A percentile compares a stretch with the other conserved stretches of the same genome.
These are phyloP conservation scores for Rubia yunnanensis DNA, from an alignment of 257 asterid species.

Conservation along the genomic window DNA sequence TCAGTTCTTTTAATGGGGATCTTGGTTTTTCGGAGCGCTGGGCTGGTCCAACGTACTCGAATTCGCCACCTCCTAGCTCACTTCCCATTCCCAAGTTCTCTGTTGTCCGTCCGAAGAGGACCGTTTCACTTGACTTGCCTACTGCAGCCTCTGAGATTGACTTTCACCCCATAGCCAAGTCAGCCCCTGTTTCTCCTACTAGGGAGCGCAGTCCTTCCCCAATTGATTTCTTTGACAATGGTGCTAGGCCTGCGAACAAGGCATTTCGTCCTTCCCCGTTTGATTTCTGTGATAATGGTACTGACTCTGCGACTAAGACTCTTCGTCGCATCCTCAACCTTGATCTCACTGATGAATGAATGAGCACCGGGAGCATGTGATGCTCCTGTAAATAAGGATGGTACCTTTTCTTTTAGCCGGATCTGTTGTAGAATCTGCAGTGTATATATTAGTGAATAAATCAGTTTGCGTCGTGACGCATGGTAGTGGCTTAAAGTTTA, in stretches of 20 bases:
- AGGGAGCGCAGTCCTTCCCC: constrained; percentile 46
- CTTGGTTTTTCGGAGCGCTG: constrained; percentile 68
- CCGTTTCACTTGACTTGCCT: constrained; percentile 68
- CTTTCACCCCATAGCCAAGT: constrained; percentile 42
- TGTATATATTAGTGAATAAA: constrained; percentile 39
- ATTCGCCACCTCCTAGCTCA: constrained; percentile 94
- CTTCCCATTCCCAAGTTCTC: constrained; percentile 89
- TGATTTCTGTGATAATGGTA: constrained; percentile 29
- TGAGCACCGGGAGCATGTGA: constrained; percentile 23
- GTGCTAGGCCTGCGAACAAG: constrained; percentile 64
- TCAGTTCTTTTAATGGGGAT: constrained; percentile 19
- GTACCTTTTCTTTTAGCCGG: constrained; percentile 21
- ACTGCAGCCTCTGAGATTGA: constrained; percentile 35
- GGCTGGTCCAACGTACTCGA: constrained; percentile 97
- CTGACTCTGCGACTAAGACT: constrained; percentile 76
- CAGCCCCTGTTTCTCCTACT: constrained; percentile 83
- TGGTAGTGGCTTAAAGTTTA: constrained; percentile 11
- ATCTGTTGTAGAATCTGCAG: constrained; percentile 20
- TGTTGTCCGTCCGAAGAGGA: constrained; percentile 48
- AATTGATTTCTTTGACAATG: constrained; percentile 27
- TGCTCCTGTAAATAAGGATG: constrained; percentile 40
- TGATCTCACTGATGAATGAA: constrained; percentile 49
- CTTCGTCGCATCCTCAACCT: constrained; percentile 98
- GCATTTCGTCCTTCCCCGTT: constrained; percentile 45
- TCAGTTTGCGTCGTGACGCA: constrained; percentile 21